These are phyloP conservation scores for Phytopythium oedochilum DNA, from an alignment of 352 stramenopile species.

Conservation along the genomic window DNA sequence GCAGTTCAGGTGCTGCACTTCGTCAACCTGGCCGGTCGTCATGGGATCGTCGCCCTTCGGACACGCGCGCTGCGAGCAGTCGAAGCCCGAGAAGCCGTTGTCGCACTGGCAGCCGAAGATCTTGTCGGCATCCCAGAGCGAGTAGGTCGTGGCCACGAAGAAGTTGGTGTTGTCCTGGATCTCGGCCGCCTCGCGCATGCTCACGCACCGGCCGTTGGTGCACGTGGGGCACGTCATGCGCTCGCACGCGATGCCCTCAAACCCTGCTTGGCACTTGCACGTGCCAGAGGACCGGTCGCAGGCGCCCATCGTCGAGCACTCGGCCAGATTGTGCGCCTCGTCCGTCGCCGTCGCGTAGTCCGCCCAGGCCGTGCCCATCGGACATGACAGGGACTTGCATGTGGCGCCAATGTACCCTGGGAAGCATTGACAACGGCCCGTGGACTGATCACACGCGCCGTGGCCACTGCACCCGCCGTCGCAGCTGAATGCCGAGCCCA, in stretches of 20 bases:
- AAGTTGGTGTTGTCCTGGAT: constrained; percentile 70
- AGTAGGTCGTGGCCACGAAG: constrained; percentile 41
- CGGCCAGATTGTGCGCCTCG: constrained; percentile 66
- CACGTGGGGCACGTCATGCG: constrained; percentile 59
- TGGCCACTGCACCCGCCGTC: constrained; percentile 85
- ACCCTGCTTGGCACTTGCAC: constrained; percentile 52
- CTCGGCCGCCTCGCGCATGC: constrained; percentile 54
- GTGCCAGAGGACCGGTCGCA: constrained; percentile 72
- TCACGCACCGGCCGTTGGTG: constrained; percentile 61
- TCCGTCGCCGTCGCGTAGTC: constrained; percentile 54
- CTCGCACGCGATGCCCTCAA: constrained; percentile 77
- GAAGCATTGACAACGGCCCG: constrained; percentile 81
- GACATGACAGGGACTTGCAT: constrained; percentile 49
- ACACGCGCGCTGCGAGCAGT: constrained; percentile 84
- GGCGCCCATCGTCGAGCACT: constrained; percentile 84
- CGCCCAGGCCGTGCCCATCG: constrained; percentile 44
- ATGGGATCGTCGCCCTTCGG: constrained; percentile 84
- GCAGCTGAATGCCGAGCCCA: constrained; percentile 30
- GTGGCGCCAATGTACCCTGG: constrained; percentile 64
- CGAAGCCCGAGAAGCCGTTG: constrained; percentile 79
- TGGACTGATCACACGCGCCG: constrained; percentile 40
- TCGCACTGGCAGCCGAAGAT: constrained; percentile 89
- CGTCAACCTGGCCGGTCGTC: constrained; percentile 64
- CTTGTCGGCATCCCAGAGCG: constrained; percentile 79
- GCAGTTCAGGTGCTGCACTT: constrained; percentile 79